Evolutionary conservation across 768 basidiomycete species (phyloP).

Genomic region (Amanita rubescens): DNA sequence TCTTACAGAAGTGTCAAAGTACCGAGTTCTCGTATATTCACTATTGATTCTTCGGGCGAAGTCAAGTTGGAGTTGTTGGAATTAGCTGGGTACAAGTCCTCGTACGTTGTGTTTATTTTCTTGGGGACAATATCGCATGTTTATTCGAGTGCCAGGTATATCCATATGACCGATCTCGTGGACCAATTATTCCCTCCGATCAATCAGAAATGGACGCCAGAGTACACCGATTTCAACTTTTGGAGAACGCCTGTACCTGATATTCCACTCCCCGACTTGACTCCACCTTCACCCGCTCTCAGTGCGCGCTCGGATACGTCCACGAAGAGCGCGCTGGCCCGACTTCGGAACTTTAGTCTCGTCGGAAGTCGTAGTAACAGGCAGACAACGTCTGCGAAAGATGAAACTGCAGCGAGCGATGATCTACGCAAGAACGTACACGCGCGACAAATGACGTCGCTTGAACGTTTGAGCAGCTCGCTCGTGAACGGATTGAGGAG

Average conservation of each 20-base stretch:
- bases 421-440: slow-evolving; percentile 32
- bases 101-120: slow-evolving; percentile 41
- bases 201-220: slow-evolving; percentile 77
- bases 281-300: slow-evolving; percentile 87
- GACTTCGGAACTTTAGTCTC: slow-evolving; percentile 75
- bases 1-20: slow-evolving; percentile 97
- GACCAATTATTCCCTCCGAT: slow-evolving; percentile 99
- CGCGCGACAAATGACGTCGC: slow-evolving; percentile 67
- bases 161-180: slow-evolving; percentile 98
- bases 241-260: slow-evolving; percentile 84
- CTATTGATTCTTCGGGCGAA: slow-evolving; percentile 90
- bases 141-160: slow-evolving; percentile 53
- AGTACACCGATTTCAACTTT: slow-evolving; percentile 95
- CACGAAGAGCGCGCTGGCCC: slow-evolving; percentile 60
- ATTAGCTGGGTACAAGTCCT: slow-evolving; percentile 93
- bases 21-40: slow-evolving; percentile 91
- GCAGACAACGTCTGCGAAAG: slow-evolving; percentile 6
- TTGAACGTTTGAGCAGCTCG: slow-evolving; percentile 61
- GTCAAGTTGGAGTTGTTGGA: slow-evolving; percentile 98
- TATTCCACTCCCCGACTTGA: slow-evolving; percentile 68
- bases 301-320: slow-evolving; percentile 90
- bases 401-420: slow-evolving; percentile 7
- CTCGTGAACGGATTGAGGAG: slow-evolving; percentile 36
- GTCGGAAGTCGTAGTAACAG: slow-evolving; percentile 37
- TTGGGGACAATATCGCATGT: no score